Conservation (phyloP, 257 asterid genomes). For the Jacaranda mimosifolia region DNA sequence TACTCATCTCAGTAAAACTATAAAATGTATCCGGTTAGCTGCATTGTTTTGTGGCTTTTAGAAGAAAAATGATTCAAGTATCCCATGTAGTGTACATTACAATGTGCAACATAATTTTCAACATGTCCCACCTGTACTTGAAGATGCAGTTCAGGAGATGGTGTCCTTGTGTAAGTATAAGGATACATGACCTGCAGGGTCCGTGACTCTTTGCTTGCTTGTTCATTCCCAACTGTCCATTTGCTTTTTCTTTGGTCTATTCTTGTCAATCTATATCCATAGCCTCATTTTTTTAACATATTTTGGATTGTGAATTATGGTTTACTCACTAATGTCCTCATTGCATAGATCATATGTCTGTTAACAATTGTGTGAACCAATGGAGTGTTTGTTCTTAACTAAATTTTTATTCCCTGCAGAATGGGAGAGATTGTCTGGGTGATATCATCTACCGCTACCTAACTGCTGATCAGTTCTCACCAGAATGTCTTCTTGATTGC, state of each 20-base stretch:
- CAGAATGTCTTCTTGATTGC: conserved; percentile 88
- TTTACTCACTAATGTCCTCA: not conserved
- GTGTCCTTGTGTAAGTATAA: not conserved
- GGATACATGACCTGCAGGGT: no score
- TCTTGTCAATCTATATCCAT: not conserved
- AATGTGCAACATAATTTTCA: not conserved
- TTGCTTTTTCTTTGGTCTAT: not conserved
- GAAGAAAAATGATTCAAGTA: not conserved
- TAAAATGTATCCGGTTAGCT: not conserved
- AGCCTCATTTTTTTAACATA: no score
- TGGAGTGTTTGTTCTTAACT: not conserved
- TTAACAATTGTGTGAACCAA: not conserved
- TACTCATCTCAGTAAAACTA: not conserved
- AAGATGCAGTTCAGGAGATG: not conserved
- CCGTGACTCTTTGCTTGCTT: not conserved
- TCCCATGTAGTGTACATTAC: not conserved
- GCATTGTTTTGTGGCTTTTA: not conserved
- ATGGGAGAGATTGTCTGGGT: conserved; percentile 85
- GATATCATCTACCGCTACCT: conserved; percentile 84
- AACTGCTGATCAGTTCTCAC: conserved; percentile 88
- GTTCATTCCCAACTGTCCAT: not conserved
- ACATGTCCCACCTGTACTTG: not conserved
- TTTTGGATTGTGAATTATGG: not conserved
- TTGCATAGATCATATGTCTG: not conserved
- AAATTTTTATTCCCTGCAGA: conserved; percentile 55